phyloP scores from a whole-genome alignment of 2,329 filamentous ascomycete genomes.

The Xylaria polymorpha region DNA sequence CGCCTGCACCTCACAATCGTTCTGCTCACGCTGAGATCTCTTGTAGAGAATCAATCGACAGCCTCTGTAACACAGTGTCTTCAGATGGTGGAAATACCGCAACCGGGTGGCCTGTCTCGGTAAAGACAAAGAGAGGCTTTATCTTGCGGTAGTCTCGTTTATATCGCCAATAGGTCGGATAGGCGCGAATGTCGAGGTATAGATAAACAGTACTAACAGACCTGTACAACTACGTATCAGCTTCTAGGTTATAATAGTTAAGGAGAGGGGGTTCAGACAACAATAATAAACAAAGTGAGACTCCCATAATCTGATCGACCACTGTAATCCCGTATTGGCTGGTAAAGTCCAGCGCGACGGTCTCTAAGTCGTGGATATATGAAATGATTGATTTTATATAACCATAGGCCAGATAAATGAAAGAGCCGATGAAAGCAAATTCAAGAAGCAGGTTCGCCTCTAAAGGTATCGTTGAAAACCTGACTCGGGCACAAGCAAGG shows the following conservation, averaged over 20 bases:
- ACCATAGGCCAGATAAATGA: neutral
- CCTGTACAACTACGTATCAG: neutral
- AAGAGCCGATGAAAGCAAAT: neutral
- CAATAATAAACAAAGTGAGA: neutral
- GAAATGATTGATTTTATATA: too few species aligned
- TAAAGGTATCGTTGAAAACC: constrained; percentile 4
- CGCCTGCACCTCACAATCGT: too few species aligned
- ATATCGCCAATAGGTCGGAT: constrained; percentile 1
- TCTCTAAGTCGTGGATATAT: too few species aligned
- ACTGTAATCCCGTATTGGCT: too few species aligned
- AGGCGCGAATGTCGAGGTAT: constrained; percentile 9
- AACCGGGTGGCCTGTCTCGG: constrained; percentile 4
- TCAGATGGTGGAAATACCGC: constrained; percentile 8
- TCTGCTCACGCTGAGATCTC: neutral
- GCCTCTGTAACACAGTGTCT: neutral
- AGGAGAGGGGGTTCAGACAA: neutral
- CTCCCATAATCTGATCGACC: too few species aligned
- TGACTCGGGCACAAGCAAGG: neutral
- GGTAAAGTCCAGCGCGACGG: too few species aligned
- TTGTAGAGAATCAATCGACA: constrained; percentile 25
- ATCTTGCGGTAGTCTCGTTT: constrained; percentile 14
- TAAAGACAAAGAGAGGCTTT: constrained; percentile 19
- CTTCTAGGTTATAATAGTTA: neutral
- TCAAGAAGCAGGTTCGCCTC: constrained; percentile 5
- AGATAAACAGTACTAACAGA: neutral